Base-by-base conservation (phyloP, 352 stramenopile genomes). In the Lagenidium sp. region DNA sequence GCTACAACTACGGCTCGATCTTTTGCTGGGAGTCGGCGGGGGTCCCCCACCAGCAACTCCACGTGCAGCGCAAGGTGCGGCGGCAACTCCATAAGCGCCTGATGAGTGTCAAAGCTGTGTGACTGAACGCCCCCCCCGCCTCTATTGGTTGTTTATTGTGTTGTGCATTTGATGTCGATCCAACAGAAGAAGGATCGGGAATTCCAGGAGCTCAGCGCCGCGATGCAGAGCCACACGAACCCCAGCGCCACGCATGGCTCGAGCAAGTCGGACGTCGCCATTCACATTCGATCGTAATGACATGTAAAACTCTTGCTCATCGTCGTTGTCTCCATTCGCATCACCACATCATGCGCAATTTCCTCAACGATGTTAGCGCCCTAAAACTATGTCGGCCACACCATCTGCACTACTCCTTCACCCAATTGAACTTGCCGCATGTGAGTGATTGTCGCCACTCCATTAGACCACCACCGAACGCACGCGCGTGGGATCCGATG, bases 1-100 rank as follows among this genome's bases (percentile, higher is more conserved):
- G 44, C 32, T 83, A 83, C 57, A 87, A 87, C 50, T 87, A 85
- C 41, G 69, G 65, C 6, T 83, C 75, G 12, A 55, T 83, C 30
- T 83, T 87, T 28, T 57, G 71, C 42, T 75, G 62, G 49, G 57
- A 83, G 38, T 68, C 57, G 1, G 68, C 75, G 4, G 75, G 75
- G 7, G 18, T 87, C 29, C 71, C 75, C 22, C 54, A 68, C 15
- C 59, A 87, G 41, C 68, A 79, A 32, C 65, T 70, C 30, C 53
- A 79, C 42, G 34, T 64, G 16, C 64, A 54, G 22, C 64, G 62
- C 41, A 69, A 68, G 57, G 66, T 79, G 65, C 47, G 50, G 15
- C 32, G 1, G 36, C 16, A 7, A 6, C 12, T 21, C 6, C 41
- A 16, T 24, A 51, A 51, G 12, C 42, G 43, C 24, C n/a, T n/a